phyloP scores from a whole-genome alignment of 352 stramenopile species.

The Phytophthora citricola region DNA sequence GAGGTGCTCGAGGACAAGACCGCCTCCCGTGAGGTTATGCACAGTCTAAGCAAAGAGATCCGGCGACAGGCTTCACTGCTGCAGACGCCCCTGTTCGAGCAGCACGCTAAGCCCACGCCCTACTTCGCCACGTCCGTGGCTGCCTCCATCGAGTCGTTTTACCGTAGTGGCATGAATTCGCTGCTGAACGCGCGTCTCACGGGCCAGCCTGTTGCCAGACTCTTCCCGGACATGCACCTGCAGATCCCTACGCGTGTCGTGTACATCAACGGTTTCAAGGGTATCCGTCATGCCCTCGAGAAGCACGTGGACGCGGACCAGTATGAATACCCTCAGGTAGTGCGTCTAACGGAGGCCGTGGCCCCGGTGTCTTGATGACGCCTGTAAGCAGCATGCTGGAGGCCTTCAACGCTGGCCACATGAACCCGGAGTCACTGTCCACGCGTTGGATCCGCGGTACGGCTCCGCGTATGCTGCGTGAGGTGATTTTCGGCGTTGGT shows the following conservation, averaged over 20 bases:
- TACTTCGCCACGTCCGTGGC: slow-evolving; percentile 92
- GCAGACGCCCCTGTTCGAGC: slow-evolving; percentile 91
- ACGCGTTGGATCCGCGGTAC: slow-evolving; percentile 92
- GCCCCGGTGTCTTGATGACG: slow-evolving; percentile 93
- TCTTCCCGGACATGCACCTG: slow-evolving; percentile 95
- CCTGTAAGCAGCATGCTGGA: slow-evolving; percentile 93
- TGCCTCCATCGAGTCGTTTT: slow-evolving; percentile 93
- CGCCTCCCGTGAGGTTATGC: slow-evolving; percentile 85
- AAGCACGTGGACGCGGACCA: slow-evolving; percentile 86
- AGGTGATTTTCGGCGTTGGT: slow-evolving; percentile 95
- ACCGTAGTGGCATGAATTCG: slow-evolving; percentile 93
- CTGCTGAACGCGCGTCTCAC: slow-evolving; percentile 90
- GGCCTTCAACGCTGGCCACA: slow-evolving; percentile 93
- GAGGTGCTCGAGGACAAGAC: slow-evolving; percentile 80
- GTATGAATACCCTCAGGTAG: slow-evolving; percentile 81
- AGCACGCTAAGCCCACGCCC: slow-evolving; percentile 90
- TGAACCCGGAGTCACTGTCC: slow-evolving; percentile 91
- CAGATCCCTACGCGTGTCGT: slow-evolving; percentile 93
- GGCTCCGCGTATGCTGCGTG: slow-evolving; percentile 82
- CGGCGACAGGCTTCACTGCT: slow-evolving; percentile 85
- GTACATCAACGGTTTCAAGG: slow-evolving; percentile 96
- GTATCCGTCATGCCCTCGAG: slow-evolving; percentile 84
- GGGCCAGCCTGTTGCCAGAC: slow-evolving; percentile 71
- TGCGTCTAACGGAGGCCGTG: slow-evolving; percentile 85
- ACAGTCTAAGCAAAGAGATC: slow-evolving; percentile 90